phyloP scores from a whole-genome alignment of 768 basidiomycete genomes.

The Leccinum disarticulatum region DNA sequence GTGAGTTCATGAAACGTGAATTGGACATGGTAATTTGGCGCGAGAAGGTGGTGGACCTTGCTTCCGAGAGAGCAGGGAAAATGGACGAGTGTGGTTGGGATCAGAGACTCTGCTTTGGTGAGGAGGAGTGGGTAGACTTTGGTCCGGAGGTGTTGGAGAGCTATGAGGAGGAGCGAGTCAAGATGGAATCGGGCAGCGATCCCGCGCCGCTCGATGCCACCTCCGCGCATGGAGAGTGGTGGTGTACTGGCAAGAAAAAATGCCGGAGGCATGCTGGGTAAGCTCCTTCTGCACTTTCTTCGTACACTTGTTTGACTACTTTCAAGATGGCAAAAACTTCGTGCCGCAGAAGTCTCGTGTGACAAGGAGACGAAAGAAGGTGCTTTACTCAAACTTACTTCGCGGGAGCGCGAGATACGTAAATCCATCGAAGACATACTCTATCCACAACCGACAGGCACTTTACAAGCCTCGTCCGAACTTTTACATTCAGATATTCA shows the following conservation, averaged over 20 bases:
- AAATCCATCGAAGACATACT: slow-evolving; percentile 74
- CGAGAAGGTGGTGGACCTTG: slow-evolving; percentile 65
- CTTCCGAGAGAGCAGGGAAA: slow-evolving; percentile 62
- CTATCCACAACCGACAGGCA: slow-evolving; percentile 44
- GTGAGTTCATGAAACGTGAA: slow-evolving; percentile 65
- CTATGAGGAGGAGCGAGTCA: slow-evolving; percentile 53
- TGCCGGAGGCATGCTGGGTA: slow-evolving; percentile 82
- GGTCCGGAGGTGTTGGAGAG: slow-evolving; percentile 66
- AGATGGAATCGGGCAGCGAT: slow-evolving; percentile 34
- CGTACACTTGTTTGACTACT: slow-evolving; percentile 7
- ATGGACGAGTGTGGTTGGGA: slow-evolving; percentile 86
- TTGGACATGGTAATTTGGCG: slow-evolving; percentile 72
- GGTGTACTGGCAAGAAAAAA: slow-evolving; percentile 73
- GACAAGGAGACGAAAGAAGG: slow-evolving; percentile 78
- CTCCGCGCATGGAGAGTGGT: slow-evolving; percentile 55
- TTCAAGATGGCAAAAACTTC: slow-evolving; percentile 76
- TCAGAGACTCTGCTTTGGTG: slow-evolving; percentile 78
- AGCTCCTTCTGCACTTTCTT: slow-evolving; percentile 5
- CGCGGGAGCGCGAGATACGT: slow-evolving; percentile 75
- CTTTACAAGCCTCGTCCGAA: slow-evolving; percentile 34
- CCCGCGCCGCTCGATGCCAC: slow-evolving; percentile 39
- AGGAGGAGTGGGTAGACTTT: slow-evolving; percentile 74
- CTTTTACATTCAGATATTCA: slow-evolving; percentile 37
- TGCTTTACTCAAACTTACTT: slow-evolving; percentile 62
- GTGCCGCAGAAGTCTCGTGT: slow-evolving; percentile 66